Evolutionary conservation across 169 alveolate species (phyloP), one percentile per base, ranked within the genome.

Genomic region (Eimeria maxima): DNA sequence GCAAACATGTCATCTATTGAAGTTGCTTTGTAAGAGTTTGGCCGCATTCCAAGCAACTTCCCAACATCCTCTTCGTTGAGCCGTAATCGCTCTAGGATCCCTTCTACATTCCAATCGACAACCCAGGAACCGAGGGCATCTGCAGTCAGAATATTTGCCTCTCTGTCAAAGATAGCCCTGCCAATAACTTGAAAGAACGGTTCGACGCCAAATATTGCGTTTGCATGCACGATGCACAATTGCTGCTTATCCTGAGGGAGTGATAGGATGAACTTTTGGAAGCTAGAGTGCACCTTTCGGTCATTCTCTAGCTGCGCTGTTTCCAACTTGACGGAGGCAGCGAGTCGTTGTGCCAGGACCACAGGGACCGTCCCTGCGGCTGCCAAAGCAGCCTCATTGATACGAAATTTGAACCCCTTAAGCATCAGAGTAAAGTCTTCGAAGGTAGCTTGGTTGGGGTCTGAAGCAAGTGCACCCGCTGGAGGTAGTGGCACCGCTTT

Each of bases 401-500:
- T 63, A 44, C 38, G 65, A 76, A 69, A 29, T 27, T 0, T 4
- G 38, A 42, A 45, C 57, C 65, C 65, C 45, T 11, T 45, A 14
- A 76, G 63, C 87, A 76, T 76, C 42, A 2, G 27, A 60, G 24
- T 76, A 76, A 76, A 76, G 60, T 76, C 87, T 18, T 76, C 87
- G 22, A 76, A 76, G 65, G 87, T 76, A 47, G 42, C 87, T 44
- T 5, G 57, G 18, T 24, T 11, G 14, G 33, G 29, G 24, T 42
- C 60, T 8, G 10, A 8, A 33, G 10, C 38, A 44, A 76, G 87
- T 20, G 24, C 24, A 38, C 10, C 24, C 38, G 3, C 27, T n/a
- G 65, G 63, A 76, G 65, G 87, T 63, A 76, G 87, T 4, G 87
- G 65, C 33, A 33, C 87, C 87, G 87, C 65, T 44, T 76, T 20